Conservation (phyloP, 768 basidiomycete genomes). For the Psilocybe azurescens region DNA sequence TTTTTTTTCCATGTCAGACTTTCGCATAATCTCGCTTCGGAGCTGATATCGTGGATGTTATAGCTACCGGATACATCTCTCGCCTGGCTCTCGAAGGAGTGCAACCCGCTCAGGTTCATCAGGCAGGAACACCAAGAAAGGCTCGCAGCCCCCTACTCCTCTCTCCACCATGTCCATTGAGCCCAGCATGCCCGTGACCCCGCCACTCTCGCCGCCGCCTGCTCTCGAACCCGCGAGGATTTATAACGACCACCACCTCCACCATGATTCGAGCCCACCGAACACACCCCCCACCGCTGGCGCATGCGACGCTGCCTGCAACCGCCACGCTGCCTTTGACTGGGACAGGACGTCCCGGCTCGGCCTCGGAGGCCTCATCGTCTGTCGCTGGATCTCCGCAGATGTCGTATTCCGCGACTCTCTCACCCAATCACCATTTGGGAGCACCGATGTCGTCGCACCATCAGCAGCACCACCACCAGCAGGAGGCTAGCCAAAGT, state of each 20-base stretch:
- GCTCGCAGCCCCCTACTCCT: conserved; percentile 30
- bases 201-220: conserved; percentile 45
- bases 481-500: not conserved
- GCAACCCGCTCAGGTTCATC: conserved; percentile 66
- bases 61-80: conserved; percentile 83
- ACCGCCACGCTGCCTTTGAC: conserved; percentile 33
- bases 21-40: not conserved
- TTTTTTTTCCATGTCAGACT: not conserved
- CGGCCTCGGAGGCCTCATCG: conserved; percentile 18
- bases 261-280: conserved; percentile 42
- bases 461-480: not conserved
- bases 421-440: conserved; percentile 34
- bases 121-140: conserved; percentile 40
- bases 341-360: not conserved
- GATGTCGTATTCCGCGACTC: conserved; percentile 47
- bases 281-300: conserved; percentile 63
- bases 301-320: conserved; percentile 53
- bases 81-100: conserved; percentile 76
- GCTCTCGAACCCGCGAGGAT: conserved; percentile 49
- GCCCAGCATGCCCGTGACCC: conserved; percentile 24
- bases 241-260: conserved; percentile 34
- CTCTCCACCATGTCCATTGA: not conserved
- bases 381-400: conserved; percentile 55
- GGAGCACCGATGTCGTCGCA: conserved; percentile 29
- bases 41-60: not conserved